Evolutionary conservation across 2,329 filamentous ascomycete species (phyloP).

Genomic region (Mycosphaerella sp.): DNA sequence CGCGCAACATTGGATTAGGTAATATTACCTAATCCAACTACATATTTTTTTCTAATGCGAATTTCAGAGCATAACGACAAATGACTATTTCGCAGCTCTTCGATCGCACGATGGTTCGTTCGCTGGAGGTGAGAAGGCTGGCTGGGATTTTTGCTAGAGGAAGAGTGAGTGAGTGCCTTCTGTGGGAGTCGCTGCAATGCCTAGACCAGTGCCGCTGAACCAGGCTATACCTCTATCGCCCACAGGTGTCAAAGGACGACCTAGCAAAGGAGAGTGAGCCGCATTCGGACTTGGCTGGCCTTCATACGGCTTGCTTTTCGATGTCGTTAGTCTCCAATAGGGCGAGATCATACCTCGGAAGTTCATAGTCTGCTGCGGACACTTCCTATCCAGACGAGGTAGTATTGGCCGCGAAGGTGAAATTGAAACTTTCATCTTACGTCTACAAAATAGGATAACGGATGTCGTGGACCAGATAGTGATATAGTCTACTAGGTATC

Average conservation of each 20-base stretch:
- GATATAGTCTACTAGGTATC: constrained; percentile 30
- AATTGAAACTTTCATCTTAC: constrained; percentile 34
- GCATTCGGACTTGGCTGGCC: constrained; percentile 7
- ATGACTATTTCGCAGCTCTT: too few species aligned
- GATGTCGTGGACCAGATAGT: constrained; percentile 38
- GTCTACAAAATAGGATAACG: constrained; percentile 31
- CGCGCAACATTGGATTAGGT: too few species aligned
- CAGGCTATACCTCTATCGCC: neutral
- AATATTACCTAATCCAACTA: too few species aligned
- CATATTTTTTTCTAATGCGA: too few species aligned
- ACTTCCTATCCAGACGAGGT: constrained; percentile 7
- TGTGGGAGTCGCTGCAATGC: neutral
- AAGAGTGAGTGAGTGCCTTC: neutral
- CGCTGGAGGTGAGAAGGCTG: neutral
- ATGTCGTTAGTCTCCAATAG: constrained; percentile 12
- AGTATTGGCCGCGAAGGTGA: constrained; percentile 24
- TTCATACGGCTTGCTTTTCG: constrained; percentile 9
- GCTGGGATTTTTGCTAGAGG: neutral
- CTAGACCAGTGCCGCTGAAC: neutral
- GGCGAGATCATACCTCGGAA: constrained; percentile 18
- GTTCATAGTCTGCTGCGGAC: constrained; percentile 13
- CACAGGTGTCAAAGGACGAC: neutral
- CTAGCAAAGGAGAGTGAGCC: constrained; percentile 5
- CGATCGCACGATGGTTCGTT: too few species aligned
- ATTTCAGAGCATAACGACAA: too few species aligned